Evolutionary conservation across 805 yeast species (phyloP).

Genomic region (Saturnispora galanensis): DNA sequence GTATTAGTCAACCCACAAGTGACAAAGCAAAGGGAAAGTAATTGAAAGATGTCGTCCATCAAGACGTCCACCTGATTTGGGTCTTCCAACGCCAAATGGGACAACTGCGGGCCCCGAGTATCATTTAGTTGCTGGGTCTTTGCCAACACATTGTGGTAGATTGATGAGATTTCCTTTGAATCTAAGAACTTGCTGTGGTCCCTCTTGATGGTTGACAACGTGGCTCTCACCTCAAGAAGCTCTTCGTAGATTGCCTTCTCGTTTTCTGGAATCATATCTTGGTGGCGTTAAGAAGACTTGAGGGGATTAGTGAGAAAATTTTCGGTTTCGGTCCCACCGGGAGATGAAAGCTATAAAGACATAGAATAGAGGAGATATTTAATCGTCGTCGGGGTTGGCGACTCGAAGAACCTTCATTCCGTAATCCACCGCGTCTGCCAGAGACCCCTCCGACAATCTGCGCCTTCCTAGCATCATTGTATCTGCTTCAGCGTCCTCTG

Average conservation of each 20-base stretch:
- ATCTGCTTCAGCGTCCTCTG: conserved; percentile 34
- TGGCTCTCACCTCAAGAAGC: conserved; percentile 33
- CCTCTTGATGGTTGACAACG: conserved; percentile 42
- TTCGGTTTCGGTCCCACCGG: too few species aligned
- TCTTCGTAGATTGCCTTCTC: conserved; percentile 30
- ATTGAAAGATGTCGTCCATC: conserved; percentile 83
- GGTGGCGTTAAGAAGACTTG: conserved; percentile 11
- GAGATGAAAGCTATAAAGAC: not conserved
- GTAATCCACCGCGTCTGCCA: conserved; percentile 80
- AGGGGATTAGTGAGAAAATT: not conserved
- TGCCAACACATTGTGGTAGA: conserved; percentile 49
- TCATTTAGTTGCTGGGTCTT: conserved; percentile 43
- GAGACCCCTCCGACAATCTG: conserved; percentile 73
- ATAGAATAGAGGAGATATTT: not conserved
- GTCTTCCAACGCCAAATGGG: conserved; percentile 6
- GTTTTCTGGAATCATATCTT: conserved; percentile 22
- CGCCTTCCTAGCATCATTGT: conserved; percentile 72
- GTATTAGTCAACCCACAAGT: conserved; percentile 86
- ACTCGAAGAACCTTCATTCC: conserved; percentile 74
- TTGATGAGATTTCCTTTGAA: conserved; percentile 53
- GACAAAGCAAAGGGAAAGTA: conserved; percentile 75
- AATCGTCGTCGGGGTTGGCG: conserved; percentile 65
- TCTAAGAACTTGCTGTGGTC: conserved; percentile 56
- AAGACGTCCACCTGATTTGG: conserved; percentile 58
- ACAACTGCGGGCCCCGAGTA: conserved; percentile 29